Percentiles rank a stretch among this genome's conserved stretches.
Evolutionary conservation across 805 yeast species (phyloP).

Genomic region (Candida sanyiensis): DNA sequence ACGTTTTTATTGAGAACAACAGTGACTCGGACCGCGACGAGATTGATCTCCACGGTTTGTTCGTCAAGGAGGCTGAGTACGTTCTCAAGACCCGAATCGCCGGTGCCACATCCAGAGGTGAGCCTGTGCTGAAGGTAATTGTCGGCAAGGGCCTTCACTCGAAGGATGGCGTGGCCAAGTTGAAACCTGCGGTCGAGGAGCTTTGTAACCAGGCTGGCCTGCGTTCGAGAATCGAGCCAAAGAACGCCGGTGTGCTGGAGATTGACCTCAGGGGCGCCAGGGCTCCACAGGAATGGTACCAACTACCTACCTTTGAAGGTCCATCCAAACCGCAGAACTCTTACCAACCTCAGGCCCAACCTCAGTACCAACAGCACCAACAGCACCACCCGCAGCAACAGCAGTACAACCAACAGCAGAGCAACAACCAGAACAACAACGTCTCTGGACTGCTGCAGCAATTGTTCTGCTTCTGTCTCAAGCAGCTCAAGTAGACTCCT

Average conservation of each 20-base stretch:
- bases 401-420: constrained; percentile 14
- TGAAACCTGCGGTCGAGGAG: constrained; percentile 83
- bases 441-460: constrained; percentile 22
- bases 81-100: constrained; percentile 67
- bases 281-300: constrained; percentile 36
- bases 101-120: constrained; percentile 53
- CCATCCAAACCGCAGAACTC: constrained; percentile 29
- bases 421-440: constrained; percentile 14
- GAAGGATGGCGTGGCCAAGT: constrained; percentile 71
- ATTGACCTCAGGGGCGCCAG: constrained; percentile 53
- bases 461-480: constrained; percentile 32
- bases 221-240: constrained; percentile 53
- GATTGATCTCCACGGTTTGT: constrained; percentile 90
- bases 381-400: constrained; percentile 19
- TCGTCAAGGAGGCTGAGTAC: constrained; percentile 80
- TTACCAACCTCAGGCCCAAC: constrained; percentile 28
- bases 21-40: constrained; percentile 81
- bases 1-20: constrained; percentile 82
- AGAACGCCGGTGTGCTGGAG: constrained; percentile 76
- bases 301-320: constrained; percentile 10
- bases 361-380: constrained; percentile 19
- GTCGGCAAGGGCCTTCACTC: constrained; percentile 94
- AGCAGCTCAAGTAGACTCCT: constrained; percentile 15
- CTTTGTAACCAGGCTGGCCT: constrained; percentile 65
- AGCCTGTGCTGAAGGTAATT: constrained; percentile 66